A percentile compares a stretch with the other conserved stretches of the same genome.
phyloP scores from a whole-genome alignment of 2,329 filamentous ascomycete genomes.

The Penicillium sp. region DNA sequence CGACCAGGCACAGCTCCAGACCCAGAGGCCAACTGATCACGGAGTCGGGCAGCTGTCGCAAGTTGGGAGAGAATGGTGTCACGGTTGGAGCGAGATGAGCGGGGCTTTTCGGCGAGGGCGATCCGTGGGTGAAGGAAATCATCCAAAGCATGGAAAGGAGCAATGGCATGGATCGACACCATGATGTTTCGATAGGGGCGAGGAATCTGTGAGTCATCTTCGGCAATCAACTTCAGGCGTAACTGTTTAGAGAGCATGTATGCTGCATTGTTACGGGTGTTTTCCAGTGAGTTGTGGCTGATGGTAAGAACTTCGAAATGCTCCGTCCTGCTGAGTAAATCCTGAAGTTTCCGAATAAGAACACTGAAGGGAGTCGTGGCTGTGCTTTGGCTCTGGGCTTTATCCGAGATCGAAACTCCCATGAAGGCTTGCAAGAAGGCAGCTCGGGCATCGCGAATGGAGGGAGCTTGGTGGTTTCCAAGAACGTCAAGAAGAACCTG shows the following conservation, averaged over 20 bases:
- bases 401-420: slow-evolving; percentile 64
- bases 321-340: slow-evolving; percentile 92
- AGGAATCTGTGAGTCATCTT: slow-evolving; percentile 85
- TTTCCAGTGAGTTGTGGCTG: slow-evolving; percentile 87
- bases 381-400: slow-evolving; percentile 64
- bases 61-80: slow-evolving; percentile 70
- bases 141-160: slow-evolving; percentile 94
- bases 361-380: slow-evolving; percentile 85
- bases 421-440: slow-evolving; percentile 93
- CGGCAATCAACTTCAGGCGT: slow-evolving; percentile 81
- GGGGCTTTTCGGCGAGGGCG: slow-evolving; percentile 72
- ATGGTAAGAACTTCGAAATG: slow-evolving; percentile 98
- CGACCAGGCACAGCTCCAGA: slow-evolving; percentile 17
- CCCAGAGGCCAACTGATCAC: slow-evolving; percentile 46
- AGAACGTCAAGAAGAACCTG: slow-evolving; percentile 81
- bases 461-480: slow-evolving; percentile 60
- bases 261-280: slow-evolving; percentile 83
- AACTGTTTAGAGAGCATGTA: slow-evolving; percentile 98
- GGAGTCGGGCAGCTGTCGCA: slow-evolving; percentile 68
- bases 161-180: slow-evolving; percentile 97
- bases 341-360: slow-evolving; percentile 90
- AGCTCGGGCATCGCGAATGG: slow-evolving; percentile 63
- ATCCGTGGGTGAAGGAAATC: slow-evolving; percentile 94
- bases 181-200: slow-evolving; percentile 88
- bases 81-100: slow-evolving; percentile 56